A percentile compares a stretch with the other conserved stretches of the same genome.
These are phyloP conservation scores for Diutina ranongensis DNA, from an alignment of 1,139 yeast species.

Conservation along the genomic window DNA sequence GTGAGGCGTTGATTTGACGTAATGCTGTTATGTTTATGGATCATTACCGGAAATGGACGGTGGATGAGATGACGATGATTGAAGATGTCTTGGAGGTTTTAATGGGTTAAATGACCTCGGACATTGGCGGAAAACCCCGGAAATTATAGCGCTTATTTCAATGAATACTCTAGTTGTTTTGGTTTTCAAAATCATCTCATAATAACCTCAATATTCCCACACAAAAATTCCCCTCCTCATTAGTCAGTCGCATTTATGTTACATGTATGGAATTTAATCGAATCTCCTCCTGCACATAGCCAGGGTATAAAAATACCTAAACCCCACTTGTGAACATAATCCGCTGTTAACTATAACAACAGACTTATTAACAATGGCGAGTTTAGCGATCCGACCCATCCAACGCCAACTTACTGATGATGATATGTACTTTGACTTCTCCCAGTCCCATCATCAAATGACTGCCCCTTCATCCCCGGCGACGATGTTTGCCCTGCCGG, in stretches of 20 bases:
- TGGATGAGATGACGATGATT: not conserved
- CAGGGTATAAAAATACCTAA: not conserved
- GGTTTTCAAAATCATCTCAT: too few relatives aligned
- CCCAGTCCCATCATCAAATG: not conserved
- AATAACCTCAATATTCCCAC: too few relatives aligned
- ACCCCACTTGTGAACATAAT: not conserved
- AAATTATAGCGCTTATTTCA: too few relatives aligned
- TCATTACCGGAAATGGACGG: not conserved
- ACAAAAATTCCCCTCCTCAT: not conserved
- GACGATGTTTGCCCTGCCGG: not conserved
- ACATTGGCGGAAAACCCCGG: not conserved
- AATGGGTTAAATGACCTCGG: too few relatives aligned
- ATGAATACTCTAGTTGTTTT: too few relatives aligned
- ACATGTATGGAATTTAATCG: not conserved
- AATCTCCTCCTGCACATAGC: conserved; percentile 1
- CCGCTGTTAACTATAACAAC: not conserved
- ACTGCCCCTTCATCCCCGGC: conserved; percentile 1
- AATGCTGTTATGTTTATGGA: not conserved
- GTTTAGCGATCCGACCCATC: not conserved
- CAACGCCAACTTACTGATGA: conserved; percentile 2
- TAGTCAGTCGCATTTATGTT: not conserved
- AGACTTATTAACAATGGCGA: not conserved
- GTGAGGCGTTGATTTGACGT: not conserved
- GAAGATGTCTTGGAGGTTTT: too few relatives aligned
- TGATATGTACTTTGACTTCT: not conserved